Conservation (phyloP, 441 rosid species). For the Populus tomentosa region DNA sequence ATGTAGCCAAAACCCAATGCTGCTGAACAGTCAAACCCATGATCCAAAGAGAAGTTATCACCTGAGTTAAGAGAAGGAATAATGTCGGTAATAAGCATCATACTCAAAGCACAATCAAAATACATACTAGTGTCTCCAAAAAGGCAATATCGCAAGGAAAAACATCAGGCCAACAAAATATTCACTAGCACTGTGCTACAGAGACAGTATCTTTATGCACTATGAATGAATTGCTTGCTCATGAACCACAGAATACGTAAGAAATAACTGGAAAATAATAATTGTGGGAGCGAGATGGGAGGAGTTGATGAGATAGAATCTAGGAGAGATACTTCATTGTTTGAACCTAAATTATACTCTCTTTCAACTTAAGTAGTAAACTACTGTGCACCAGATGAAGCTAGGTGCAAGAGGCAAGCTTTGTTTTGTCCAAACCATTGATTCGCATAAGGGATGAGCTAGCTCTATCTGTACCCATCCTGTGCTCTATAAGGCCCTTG, state of each 20-base stretch:
- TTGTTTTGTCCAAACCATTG: too few species aligned
- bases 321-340: too few species aligned
- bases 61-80: conserved; percentile 25
- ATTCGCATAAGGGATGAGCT: too few species aligned
- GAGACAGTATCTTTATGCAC: neutral
- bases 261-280: neutral
- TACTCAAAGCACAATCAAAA: neutral
- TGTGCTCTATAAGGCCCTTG: too few species aligned
- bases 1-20: conserved; percentile 53
- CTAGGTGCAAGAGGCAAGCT: too few species aligned
- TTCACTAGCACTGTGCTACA: neutral
- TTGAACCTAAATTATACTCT: too few species aligned
- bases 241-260: neutral
- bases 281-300: too few species aligned
- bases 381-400: too few species aligned
- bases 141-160: conserved; percentile 3
- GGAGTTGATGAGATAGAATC: too few species aligned
- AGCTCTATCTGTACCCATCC: too few species aligned
- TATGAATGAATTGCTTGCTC: neutral
- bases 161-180: neutral
- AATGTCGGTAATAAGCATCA: neutral
- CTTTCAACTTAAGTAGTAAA: too few species aligned
- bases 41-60: conserved; percentile 28
- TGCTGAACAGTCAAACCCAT: conserved; percentile 36
- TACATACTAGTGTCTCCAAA: neutral